Percentiles rank a stretch among this genome's conserved stretches.
Evolutionary conservation across 2,329 filamentous ascomycete genomes (phyloP).

Genomic region (Uncinocarpus reesii): DNA sequence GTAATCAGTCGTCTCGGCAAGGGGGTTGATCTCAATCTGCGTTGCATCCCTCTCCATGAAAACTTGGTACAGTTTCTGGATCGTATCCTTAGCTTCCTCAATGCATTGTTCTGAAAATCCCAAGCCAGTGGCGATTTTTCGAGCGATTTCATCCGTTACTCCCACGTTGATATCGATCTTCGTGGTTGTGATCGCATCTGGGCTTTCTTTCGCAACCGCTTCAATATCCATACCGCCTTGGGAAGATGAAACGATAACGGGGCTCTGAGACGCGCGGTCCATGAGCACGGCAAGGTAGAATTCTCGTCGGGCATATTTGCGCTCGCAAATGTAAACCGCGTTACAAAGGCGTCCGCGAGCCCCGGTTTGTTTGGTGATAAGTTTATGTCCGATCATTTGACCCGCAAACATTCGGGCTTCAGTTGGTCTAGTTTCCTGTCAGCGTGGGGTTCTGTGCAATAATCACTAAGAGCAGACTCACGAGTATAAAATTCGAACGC

Average conservation of each 20-base stretch:
- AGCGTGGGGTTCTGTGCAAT: neutral
- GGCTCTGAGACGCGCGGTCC: conserved; percentile 83
- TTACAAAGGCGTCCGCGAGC: conserved; percentile 88
- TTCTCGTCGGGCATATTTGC: conserved; percentile 97
- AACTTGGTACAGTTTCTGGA: conserved; percentile 98
- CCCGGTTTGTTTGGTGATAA: conserved; percentile 98
- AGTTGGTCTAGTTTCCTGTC: conserved; percentile 51
- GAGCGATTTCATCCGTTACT: conserved; percentile 90
- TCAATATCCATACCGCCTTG: conserved; percentile 99
- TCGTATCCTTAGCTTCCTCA: conserved; percentile 86
- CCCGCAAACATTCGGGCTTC: conserved; percentile 94
- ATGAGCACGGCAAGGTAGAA: conserved; percentile 99
- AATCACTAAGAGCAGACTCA: conserved; percentile 32
- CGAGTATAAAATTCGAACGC: conserved; percentile 98
- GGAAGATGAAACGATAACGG: conserved; percentile 93
- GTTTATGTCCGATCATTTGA: conserved; percentile 99
- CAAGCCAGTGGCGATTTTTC: conserved; percentile 78
- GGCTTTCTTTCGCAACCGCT: conserved; percentile 93
- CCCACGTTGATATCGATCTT: conserved; percentile 87
- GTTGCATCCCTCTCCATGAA: conserved; percentile 98
- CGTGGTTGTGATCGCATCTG: conserved; percentile 89
- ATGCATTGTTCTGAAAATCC: conserved; percentile 98
- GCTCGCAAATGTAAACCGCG: conserved; percentile 97
- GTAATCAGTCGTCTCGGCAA: conserved; percentile 96
- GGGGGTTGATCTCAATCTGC: conserved; percentile 99